Evolutionary conservation across 306 rosid genomes (phyloP), one percentile per base, ranked within the genome.

Genomic region (Acmispon strigosus): DNA sequence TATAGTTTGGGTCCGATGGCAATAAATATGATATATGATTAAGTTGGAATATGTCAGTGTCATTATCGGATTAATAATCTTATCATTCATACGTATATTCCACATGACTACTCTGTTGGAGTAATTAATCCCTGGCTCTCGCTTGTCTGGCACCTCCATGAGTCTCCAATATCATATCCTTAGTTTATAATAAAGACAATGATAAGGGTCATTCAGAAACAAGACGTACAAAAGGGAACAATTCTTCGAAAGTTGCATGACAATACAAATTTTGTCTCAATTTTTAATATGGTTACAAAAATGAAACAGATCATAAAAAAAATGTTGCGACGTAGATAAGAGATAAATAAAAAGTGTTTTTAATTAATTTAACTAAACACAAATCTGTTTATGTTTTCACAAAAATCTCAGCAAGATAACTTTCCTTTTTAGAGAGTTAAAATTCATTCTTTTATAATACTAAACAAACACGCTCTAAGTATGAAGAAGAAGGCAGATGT

Each of bases 21-120:
- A 62, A 10, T 51, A 44, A 27, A 20, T 22, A 51, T n/a, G 20
- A 49, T 22, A 24, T 17, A 14, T 54, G 19, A 60, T 67, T 52
- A 66, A 41, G 54, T 32, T 16, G 15, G 47, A 64, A 52, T 63
- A 10, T 71, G 69, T 75, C 80, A 24, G 41, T 22, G 52, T 71
- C 80, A 19, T 52, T 44, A 65, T 72, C 54, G 68, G 56, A 34
- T 70, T 10, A 64, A 62, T 29, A 62, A 61, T 36, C 27, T 72
- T 75, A 76, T 64, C 81, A 45, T 67, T 51, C 29, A 8, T 22
- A 17, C 32, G 78, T 27, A 71, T 81, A 66, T 84, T 43, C 74
- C 49, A 52, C 50, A 17, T 60, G 74, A 41, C 39, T n/a, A n/a
- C n/a, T n/a, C n/a, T n/a, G n/a, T n/a, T 51, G 50, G 48, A 71